A percentile compares a stretch with the other conserved stretches of the same genome.
Conservation (phyloP, 2,329 filamentous ascomycete genomes). For the Plectosphaerella sp. region DNA sequence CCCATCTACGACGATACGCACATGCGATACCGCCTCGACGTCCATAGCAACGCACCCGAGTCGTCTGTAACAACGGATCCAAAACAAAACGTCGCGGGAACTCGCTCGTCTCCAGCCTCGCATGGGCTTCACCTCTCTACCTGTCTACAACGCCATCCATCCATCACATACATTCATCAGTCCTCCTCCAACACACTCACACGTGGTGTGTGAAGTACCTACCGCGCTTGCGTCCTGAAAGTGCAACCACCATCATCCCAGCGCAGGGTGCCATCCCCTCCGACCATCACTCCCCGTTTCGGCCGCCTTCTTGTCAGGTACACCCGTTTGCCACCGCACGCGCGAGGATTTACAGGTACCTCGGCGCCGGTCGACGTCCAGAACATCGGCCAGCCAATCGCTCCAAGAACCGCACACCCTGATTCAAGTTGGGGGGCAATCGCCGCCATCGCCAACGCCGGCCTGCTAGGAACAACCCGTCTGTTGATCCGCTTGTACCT, state of each 20-base stretch:
- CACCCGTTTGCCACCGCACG: background rate
- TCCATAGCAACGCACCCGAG: constrained; percentile 1
- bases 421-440: background rate
- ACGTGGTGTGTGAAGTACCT: no score
- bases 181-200: no score
- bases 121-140: background rate
- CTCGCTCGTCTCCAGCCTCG: background rate
- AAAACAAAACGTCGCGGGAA: background rate
- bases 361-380: background rate
- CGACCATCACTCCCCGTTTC: background rate
- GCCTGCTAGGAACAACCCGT: background rate
- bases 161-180: no score
- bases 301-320: background rate
- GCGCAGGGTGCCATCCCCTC: background rate
- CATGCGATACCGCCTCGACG: constrained; percentile 1
- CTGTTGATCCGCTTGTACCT: background rate
- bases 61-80: background rate
- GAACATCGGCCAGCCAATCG: background rate
- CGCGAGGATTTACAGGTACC: background rate
- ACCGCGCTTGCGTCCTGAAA: background rate
- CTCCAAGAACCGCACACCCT: background rate
- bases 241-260: background rate
- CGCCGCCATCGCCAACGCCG: background rate
- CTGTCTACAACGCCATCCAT: background rate
- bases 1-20: background rate